A percentile compares a stretch with the other conserved stretches of the same genome.
Conservation (phyloP, 2,329 filamentous ascomycete genomes). For the Cercospora sp. region DNA sequence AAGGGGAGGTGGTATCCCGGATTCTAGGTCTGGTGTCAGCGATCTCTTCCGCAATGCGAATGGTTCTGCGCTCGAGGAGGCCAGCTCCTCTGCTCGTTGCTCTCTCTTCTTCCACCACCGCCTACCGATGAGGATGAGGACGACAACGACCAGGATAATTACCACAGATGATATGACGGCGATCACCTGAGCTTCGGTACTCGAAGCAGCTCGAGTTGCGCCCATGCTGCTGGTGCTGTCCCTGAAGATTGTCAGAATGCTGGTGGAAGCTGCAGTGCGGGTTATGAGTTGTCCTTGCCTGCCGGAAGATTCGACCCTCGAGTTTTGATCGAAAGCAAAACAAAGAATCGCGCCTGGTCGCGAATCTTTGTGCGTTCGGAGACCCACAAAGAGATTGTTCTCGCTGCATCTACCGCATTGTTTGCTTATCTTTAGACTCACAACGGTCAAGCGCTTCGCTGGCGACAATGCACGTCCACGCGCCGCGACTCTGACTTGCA, state of each 20-base stretch:
- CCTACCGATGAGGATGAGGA: not conserved
- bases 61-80: not conserved
- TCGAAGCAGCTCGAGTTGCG: constrained; percentile 6
- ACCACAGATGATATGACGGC: not conserved
- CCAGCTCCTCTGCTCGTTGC: not conserved
- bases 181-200: not conserved
- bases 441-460: not conserved
- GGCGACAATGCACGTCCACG: not conserved
- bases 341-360: not conserved
- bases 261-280: not conserved
- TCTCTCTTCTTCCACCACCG: not conserved
- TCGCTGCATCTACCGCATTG: not conserved
- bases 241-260: not conserved
- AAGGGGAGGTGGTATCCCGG: not conserved
- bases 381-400: not conserved
- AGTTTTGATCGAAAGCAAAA: not conserved
- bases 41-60: not conserved
- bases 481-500: not conserved
- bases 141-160: not conserved
- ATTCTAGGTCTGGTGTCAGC: not conserved
- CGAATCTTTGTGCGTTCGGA: not conserved
- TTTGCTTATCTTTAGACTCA: not conserved
- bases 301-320: not conserved
- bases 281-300: not conserved
- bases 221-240: not conserved